Conservation (phyloP, 2,329 filamentous ascomycete genomes). For the Simplicillium aogashimaense region DNA sequence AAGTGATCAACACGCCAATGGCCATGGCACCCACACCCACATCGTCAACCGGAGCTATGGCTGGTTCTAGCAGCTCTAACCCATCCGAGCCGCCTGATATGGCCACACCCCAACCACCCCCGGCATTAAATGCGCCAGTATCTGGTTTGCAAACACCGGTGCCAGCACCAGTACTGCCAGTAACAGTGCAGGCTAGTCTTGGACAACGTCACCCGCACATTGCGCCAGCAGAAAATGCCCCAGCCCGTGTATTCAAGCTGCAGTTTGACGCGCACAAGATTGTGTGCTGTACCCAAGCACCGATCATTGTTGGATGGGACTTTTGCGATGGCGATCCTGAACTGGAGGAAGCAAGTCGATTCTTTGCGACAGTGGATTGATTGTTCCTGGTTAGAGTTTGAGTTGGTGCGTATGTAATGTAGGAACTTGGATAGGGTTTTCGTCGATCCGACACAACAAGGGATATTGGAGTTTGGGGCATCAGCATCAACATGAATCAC, state of each 20-base stretch:
- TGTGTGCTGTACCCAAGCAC: constrained; percentile 88
- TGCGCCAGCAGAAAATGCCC: constrained; percentile 32
- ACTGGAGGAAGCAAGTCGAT: constrained; percentile 65
- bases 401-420: no score
- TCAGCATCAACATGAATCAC: not conserved
- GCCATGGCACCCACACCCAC: not conserved
- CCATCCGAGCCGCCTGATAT: not conserved
- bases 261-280: constrained; percentile 93
- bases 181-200: constrained; percentile 1
- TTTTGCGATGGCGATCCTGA: constrained; percentile 83
- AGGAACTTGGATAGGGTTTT: no score
- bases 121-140: not conserved
- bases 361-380: constrained; percentile 56
- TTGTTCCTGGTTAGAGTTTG: no score
- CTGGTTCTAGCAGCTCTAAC: not conserved
- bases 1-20: constrained; percentile 2
- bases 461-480: no score
- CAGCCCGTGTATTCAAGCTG: constrained; percentile 77
- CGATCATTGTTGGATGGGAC: constrained; percentile 92
- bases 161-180: not conserved
- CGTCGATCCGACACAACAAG: not conserved
- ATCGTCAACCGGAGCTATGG: not conserved
- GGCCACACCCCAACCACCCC: not conserved
- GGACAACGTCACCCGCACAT: constrained; percentile 33
- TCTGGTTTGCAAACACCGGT: no score